These are phyloP conservation scores for Anacardium occidentale DNA, from an alignment of 345 rosid species.

Conservation along the genomic window DNA sequence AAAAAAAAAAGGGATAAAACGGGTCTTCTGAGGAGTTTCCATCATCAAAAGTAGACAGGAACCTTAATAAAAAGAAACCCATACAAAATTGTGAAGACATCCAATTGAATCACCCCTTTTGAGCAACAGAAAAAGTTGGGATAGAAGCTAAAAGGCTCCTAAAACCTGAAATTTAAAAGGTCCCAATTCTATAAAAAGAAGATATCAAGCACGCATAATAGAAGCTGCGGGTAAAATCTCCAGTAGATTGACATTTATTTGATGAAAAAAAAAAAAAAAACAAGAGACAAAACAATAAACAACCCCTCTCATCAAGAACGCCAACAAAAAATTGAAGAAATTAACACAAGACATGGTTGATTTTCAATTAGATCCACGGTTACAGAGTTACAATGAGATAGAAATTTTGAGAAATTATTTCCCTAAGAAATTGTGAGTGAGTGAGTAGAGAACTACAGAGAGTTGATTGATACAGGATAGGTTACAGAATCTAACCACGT, in stretches of 20 bases:
- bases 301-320: conserved; percentile 6
- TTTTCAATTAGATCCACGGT: conserved; percentile 36
- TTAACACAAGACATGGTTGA: conserved; percentile 29
- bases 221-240: neutral
- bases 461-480: conserved; percentile 25
- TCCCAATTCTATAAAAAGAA: conserved; percentile 16
- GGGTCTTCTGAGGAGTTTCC: conserved; percentile 7
- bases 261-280: neutral
- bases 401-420: conserved; percentile 37
- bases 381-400: conserved; percentile 34
- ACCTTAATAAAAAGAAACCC: conserved; percentile 24
- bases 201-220: neutral
- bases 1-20: conserved; percentile 17
- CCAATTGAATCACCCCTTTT: conserved; percentile 24
- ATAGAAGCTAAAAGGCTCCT: conserved; percentile 25
- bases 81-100: conserved; percentile 23
- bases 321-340: conserved; percentile 6
- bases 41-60: conserved; percentile 22
- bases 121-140: conserved; percentile 25
- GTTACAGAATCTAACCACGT: conserved; percentile 34
- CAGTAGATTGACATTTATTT: neutral
- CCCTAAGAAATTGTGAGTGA: conserved; percentile 25
- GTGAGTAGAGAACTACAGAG: conserved; percentile 26
- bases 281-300: neutral
- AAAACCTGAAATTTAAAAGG: conserved; percentile 11